These are phyloP conservation scores for Penicillium sp. DNA, from an alignment of 2,329 filamentous ascomycete species.

Conservation along the genomic window DNA sequence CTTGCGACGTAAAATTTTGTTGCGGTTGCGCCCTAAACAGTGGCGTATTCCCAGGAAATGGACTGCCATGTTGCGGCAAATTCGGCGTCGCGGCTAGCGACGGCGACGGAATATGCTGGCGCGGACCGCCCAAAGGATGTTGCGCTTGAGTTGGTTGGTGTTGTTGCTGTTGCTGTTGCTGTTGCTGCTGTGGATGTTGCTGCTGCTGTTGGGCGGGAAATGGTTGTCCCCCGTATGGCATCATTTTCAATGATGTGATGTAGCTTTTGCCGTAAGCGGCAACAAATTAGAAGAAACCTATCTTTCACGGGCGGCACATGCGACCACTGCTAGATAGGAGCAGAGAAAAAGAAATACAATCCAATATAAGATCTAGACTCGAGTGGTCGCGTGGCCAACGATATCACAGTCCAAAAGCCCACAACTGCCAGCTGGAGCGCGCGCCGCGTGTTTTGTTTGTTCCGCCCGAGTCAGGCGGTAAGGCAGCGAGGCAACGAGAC, in stretches of 20 bases:
- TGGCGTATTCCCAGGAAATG: conserved; percentile 25
- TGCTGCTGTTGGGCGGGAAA: conserved; percentile 27
- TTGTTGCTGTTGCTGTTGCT: conserved; percentile 8
- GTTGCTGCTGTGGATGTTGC: conserved; percentile 23
- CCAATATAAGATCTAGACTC: neutral
- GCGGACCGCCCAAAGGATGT: conserved; percentile 22
- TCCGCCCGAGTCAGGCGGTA: conserved; percentile 15
- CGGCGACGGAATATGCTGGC: conserved; percentile 31
- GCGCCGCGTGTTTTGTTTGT: conserved; percentile 29
- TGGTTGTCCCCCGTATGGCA: conserved; percentile 33
- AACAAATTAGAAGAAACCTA: conserved; percentile 6
- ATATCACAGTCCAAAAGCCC: conserved; percentile 5
- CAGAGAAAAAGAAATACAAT: neutral
- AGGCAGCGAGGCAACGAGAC: conserved; percentile 9
- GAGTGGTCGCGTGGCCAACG: conserved; percentile 10
- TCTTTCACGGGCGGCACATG: conserved; percentile 13
- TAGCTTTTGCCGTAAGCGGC: conserved; percentile 16
- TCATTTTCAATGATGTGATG: conserved; percentile 28
- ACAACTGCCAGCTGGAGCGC: conserved; percentile 16
- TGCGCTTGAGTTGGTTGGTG: conserved; percentile 19
- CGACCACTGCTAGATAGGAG: conserved; percentile 3
- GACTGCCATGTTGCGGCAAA: conserved; percentile 26
- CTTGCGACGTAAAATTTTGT: conserved; percentile 25
- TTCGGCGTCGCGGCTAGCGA: conserved; percentile 24
- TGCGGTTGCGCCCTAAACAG: conserved; percentile 28